Percentiles rank a stretch among this genome's conserved stretches.
Conservation (phyloP, 192 early-diverging fungal genomes). For the Backusella circina region DNA sequence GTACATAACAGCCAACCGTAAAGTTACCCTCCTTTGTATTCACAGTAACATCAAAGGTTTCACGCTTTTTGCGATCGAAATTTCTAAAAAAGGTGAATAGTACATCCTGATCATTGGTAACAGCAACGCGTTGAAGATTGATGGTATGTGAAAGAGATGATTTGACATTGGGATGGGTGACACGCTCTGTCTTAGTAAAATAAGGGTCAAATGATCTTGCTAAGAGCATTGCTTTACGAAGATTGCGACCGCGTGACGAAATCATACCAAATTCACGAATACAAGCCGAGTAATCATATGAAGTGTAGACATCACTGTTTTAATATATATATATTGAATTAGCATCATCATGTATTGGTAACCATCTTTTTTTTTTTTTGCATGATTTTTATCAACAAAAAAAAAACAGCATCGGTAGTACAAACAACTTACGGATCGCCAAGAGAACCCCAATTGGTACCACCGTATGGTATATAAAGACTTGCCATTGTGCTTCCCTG, state of each 20-base stretch:
- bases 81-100: conserved; percentile 64
- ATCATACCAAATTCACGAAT: conserved; percentile 67
- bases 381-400: background rate
- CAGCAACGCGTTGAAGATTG: conserved; percentile 39
- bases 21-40: background rate
- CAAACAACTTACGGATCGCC: conserved; percentile 55
- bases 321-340: background rate
- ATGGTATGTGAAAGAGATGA: conserved; percentile 39
- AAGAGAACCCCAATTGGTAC: conserved; percentile 77
- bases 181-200: conserved; percentile 48
- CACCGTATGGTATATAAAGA: conserved; percentile 75
- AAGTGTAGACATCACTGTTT: conserved; percentile 67
- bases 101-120: conserved; percentile 22
- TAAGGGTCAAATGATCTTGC: conserved; percentile 54
- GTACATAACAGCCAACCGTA: conserved; percentile 33
- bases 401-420: background rate
- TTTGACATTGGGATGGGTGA: conserved; percentile 24
- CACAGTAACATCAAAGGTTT: conserved; percentile 39
- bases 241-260: conserved; percentile 57
- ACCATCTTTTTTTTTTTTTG: too few relatives aligned
- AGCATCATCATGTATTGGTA: too few relatives aligned
- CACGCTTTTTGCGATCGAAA: conserved; percentile 45
- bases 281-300: conserved; percentile 74
- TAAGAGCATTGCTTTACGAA: conserved; percentile 58
- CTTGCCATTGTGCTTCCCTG: conserved; percentile 64